Base-by-base conservation (phyloP, 495 filamentous ascomycete genomes). In the Hypomontagnella monticulosa region DNA sequence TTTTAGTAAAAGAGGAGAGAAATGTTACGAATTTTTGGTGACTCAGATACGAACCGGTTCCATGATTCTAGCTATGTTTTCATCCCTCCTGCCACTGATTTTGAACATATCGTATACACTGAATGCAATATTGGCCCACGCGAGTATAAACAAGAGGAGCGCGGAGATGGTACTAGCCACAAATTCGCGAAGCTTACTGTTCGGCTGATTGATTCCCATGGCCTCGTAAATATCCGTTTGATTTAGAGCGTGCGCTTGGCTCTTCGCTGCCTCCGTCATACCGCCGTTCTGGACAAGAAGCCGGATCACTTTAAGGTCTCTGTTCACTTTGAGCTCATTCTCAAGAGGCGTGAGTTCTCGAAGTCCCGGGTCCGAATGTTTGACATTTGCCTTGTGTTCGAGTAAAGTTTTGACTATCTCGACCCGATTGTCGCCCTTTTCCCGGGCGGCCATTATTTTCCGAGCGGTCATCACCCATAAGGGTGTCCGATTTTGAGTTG, bases 241-340 rank as follows among this genome's bases (percentile, higher is more conserved):
- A 16, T 23, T 32, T 14, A 67, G 46, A 4, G 34, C 16, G 0
- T 12, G 18, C 12, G 63, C 46, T 34, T 57, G 4, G 12, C 20
- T 12, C 1, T 4, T 23, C 12, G 57, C 63, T 2, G 18, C 36
- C 0, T 61, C 57, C 11, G 63, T 67, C 9, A n/a, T 46, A 9
- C 63, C 63, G 4, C 37, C 57, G 42, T 46, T 46, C 20, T 67
- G 23, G 9, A 57, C 51, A 10, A 67, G 63, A 33, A 67, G 43
- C 14, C 52, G 37, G 12, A 67, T 41, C 14, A 67, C 63, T 3
- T 50, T 40, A 8, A 46, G 57, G 3, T 67, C 46, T 34, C 59
- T 65, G 9, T 36, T 30, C 51, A 61, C 57, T 11, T 18, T 57
- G 1, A 67, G 46, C 36, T 67, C 63, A 36, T 67, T 67, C 44